A percentile compares a stretch with the other conserved stretches of the same genome.
Evolutionary conservation across 2,329 filamentous ascomycete species (phyloP).

Genomic region (Phialophora tarda): DNA sequence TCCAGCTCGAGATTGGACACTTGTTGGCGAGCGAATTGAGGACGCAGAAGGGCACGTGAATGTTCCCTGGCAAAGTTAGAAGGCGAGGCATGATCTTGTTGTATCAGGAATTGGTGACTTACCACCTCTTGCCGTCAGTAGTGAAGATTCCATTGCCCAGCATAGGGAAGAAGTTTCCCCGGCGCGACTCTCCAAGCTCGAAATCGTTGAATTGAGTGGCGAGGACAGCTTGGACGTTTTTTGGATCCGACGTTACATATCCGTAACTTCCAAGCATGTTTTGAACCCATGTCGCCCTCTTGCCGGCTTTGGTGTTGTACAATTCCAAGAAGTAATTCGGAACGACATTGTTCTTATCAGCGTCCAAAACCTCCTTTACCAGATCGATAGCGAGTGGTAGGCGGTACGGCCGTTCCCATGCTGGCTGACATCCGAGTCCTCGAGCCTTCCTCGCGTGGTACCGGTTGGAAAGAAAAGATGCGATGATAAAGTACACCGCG

Average conservation of each 20-base stretch:
- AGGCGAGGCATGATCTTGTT: neutral
- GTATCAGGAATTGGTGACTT: neutral
- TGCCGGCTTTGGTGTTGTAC: slow-evolving; percentile 22
- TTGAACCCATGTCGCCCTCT: slow-evolving; percentile 31
- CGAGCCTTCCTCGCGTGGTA: slow-evolving; percentile 33
- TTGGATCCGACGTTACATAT: slow-evolving; percentile 45
- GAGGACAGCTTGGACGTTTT: slow-evolving; percentile 82
- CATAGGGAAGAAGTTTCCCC: slow-evolving; percentile 68
- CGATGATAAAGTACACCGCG: slow-evolving; percentile 25
- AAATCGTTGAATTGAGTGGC: slow-evolving; percentile 83
- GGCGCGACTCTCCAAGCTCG: slow-evolving; percentile 77
- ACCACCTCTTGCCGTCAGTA: slow-evolving; percentile 77
- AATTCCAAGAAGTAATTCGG: slow-evolving; percentile 32
- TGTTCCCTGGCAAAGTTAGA: slow-evolving; percentile 29
- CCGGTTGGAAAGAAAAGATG: slow-evolving; percentile 25
- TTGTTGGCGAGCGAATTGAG: slow-evolving; percentile 85
- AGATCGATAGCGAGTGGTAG: slow-evolving; percentile 34
- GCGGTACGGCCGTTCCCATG: slow-evolving; percentile 30
- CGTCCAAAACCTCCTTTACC: slow-evolving; percentile 28
- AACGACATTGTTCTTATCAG: slow-evolving; percentile 32
- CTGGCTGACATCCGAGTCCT: slow-evolving; percentile 32
- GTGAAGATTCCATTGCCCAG: slow-evolving; percentile 62
- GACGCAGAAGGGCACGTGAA: slow-evolving; percentile 79
- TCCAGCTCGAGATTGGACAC: slow-evolving; percentile 82
- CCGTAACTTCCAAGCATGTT: slow-evolving; percentile 30